Base-by-base conservation (phyloP, 768 basidiomycete species). In the Russula virescens region DNA sequence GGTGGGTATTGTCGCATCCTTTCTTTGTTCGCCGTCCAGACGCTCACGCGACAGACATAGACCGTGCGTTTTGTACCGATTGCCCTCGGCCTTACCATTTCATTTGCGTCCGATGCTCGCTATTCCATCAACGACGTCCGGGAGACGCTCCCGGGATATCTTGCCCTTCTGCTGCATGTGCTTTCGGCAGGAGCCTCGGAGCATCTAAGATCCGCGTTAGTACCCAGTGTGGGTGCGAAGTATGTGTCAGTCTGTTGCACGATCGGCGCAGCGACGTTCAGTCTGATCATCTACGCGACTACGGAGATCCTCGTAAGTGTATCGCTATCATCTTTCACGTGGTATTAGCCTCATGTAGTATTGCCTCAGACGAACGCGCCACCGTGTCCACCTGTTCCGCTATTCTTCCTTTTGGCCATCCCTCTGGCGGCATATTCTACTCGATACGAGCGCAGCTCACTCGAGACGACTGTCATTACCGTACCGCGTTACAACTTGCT, bases 271-370 rank as follows among this genome's bases (percentile, higher is more conserved):
- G 82, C 82, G 38, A 63, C 84, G 34, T 78, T 89, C 69, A 80
- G 82, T 3, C 76, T 89, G 26, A 83, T 86, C 18, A 79, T 88
- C 59, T 90, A 89, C 67, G 67, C 80, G 8, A 82, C 88, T 68
- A 77, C 82, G 68, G 78, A 79, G 59, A 69, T 86, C 9, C 56
- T 88, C 57, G 88, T 89, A 68, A 64, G 84, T 72, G 34, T 19
- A 53, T 18, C 31, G 18, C 21, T 26, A 23, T 23, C n/a, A 50
- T 43, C 21, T 13, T 60, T 40, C 8, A 19, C 21, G 26, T 52
- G 9, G 23, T 21, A 21, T 18, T 54, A 38, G 50, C n/a, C 26
- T 50, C 18, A 14, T 25, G 4, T 56, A 11, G 2, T 34, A 56
- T 31, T 55, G 42, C 43, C 59, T 35, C 50, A 71, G 65, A 25